These are phyloP conservation scores for Saccharomycopsis sp. DNA, from an alignment of 805 yeast genomes.

Conservation along the genomic window DNA sequence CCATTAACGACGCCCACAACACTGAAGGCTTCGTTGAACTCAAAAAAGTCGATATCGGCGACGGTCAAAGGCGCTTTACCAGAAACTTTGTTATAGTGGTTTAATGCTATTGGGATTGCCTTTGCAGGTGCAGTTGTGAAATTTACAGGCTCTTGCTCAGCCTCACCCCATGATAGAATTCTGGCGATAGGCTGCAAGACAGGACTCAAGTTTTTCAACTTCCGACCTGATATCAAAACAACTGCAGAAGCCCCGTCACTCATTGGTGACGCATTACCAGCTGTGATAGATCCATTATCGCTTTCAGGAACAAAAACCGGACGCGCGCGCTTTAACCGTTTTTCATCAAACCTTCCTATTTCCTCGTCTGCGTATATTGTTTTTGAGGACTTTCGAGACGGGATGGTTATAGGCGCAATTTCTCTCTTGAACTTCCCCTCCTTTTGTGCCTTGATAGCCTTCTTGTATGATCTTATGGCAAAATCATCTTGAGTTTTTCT, in stretches of 20 bases:
- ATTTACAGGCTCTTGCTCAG: conserved; percentile 89
- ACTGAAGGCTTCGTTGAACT: conserved; percentile 95
- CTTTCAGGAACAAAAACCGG: conserved; percentile 91
- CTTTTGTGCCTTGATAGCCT: conserved; percentile 74
- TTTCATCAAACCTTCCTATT: conserved; percentile 63
- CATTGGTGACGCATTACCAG: conserved; percentile 91
- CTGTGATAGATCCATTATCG: conserved; percentile 93
- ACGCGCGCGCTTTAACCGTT: conserved; percentile 72
- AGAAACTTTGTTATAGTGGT: conserved; percentile 48
- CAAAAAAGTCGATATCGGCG: conserved; percentile 78
- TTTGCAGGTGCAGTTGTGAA: conserved; percentile 93
- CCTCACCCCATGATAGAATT: conserved; percentile 95
- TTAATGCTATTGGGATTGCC: conserved; percentile 92
- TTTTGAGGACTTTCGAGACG: neutral
- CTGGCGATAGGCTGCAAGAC: conserved; percentile 76
- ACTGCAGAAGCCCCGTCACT: conserved; percentile 98
- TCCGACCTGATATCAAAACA: conserved; percentile 73
- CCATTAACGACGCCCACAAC: conserved; percentile 91
- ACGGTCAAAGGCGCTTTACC: conserved; percentile 49
- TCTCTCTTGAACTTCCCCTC: conserved; percentile 78
- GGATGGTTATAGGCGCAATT: conserved; percentile 80
- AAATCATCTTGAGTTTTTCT: conserved; percentile 87
- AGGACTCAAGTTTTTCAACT: conserved; percentile 67
- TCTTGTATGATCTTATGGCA: conserved; percentile 78
- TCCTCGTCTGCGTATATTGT: conserved; percentile 63